Base-by-base conservation (phyloP, 371 early-diverging fungal genomes). In the Parasitella parasitica region DNA sequence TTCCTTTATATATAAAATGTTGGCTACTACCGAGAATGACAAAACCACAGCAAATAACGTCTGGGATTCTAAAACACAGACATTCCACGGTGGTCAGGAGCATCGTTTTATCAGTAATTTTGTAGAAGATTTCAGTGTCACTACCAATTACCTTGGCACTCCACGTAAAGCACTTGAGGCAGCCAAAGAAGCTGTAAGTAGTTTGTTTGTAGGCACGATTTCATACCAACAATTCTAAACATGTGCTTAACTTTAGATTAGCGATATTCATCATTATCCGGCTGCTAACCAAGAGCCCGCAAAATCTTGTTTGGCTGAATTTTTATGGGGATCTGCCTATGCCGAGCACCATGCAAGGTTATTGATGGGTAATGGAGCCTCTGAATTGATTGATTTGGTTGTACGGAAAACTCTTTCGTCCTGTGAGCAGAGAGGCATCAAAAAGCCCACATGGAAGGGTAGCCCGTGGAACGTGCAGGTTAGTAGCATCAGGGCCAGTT, bases 221-320 rank as follows among this genome's bases (percentile, higher is more conserved):
- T n/a, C n/a, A n/a, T n/a, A n/a, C n/a, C n/a, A n/a, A n/a, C n/a
- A n/a, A n/a, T n/a, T n/a, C n/a, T n/a, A n/a, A n/a, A n/a, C n/a
- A n/a, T n/a, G n/a, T n/a, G n/a, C n/a, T n/a, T n/a, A n/a, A n/a
- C n/a, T n/a, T n/a, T 73, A 91, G 81, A 72, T 91, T 26, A 71
- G 77, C 24, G 86, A 85, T 41, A 82, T 89, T 66, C 89, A 89
- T 67, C 94, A 94, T 71, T 94, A 94, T 64, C 94, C 94, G 34
- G 91, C 94, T 30, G 93, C 92, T 5, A 84, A 94, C 73, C 94
- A 94, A 67, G 94, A 94, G 70, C 94, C 94, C 13, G 92, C 93
- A 43, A 91, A 91, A 64, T 80, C 92, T 3, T 81, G 82, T 6
- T 81, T 94, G 34, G 94, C 94, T 16, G 70, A 83, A 53, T 94